A percentile compares a stretch with the other conserved stretches of the same genome.
These are phyloP conservation scores for Beauveria caledonica DNA, from an alignment of 2,329 filamentous ascomycete species.

Conservation along the genomic window DNA sequence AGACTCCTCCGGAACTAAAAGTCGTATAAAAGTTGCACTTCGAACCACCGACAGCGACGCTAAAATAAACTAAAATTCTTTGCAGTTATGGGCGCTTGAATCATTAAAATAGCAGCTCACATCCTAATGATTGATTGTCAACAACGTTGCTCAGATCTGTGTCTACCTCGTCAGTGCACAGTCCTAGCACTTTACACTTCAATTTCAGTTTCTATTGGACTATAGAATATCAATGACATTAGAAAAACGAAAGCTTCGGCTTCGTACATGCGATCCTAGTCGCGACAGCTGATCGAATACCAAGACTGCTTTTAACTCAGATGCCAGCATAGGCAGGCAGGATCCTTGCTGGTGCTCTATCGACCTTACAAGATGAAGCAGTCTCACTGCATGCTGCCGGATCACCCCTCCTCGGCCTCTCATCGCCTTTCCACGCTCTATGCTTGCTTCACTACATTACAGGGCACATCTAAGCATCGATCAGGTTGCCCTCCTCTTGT, in stretches of 20 bases:
- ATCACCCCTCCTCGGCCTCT: constrained; percentile 13
- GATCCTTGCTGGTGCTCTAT: neutral
- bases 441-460: constrained; percentile 1
- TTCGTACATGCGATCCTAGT: constrained; percentile 19
- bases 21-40: neutral
- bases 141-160: too few relatives aligned
- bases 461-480: constrained; percentile 40
- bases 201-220: constrained; percentile 11
- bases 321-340: neutral
- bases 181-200: neutral
- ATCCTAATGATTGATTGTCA: too few relatives aligned
- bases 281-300: neutral
- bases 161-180: neutral
- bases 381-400: neutral
- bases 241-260: constrained; percentile 9
- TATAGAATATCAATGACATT: constrained; percentile 20
- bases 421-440: constrained; percentile 11
- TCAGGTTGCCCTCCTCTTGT: constrained; percentile 49
- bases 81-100: too few relatives aligned
- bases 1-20: neutral
- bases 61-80: neutral
- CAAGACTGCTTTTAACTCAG: neutral
- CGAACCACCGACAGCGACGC: neutral
- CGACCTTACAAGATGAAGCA: too few relatives aligned
- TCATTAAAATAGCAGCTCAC: too few relatives aligned